phyloP scores from a whole-genome alignment of 176 grass and related monocot species.

The Neostapfia colusana region DNA sequence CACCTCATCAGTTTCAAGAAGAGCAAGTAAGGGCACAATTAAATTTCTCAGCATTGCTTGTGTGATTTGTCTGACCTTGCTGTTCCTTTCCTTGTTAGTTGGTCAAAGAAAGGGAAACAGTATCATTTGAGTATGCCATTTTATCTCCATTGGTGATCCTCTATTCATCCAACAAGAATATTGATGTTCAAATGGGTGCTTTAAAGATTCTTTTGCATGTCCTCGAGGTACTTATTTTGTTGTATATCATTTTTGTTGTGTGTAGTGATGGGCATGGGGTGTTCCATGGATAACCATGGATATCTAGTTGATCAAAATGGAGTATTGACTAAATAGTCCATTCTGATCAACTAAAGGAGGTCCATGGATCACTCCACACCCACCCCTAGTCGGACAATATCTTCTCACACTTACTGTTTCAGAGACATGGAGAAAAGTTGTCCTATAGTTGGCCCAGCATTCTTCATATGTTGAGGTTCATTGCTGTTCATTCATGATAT shows the following conservation, averaged over 20 bases:
- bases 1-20: constrained; percentile 51
- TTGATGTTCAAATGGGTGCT: constrained; percentile 79
- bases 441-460: constrained; percentile 84
- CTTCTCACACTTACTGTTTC: constrained; percentile 43
- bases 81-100: constrained; percentile 55
- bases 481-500: constrained; percentile 40
- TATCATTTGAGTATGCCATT: constrained; percentile 89
- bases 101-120: constrained; percentile 61
- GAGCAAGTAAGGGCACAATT: constrained; percentile 37
- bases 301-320: no score
- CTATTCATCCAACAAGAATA: constrained; percentile 76
- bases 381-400: constrained; percentile 27
- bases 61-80: constrained; percentile 41
- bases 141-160: constrained; percentile 83
- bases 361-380: not conserved
- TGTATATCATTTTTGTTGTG: constrained; percentile 29
- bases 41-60: not conserved
- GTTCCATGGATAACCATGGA: not conserved
- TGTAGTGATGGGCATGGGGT: not conserved
- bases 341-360: no score
- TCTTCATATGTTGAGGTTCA: constrained; percentile 92
- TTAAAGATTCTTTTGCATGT: constrained; percentile 99
- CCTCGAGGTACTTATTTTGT: constrained; percentile 72
- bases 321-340: no score
- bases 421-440: constrained; percentile 96